Conservation (phyloP, 108 stramenopile genomes). For the Cyclotella distinguenda region DNA sequence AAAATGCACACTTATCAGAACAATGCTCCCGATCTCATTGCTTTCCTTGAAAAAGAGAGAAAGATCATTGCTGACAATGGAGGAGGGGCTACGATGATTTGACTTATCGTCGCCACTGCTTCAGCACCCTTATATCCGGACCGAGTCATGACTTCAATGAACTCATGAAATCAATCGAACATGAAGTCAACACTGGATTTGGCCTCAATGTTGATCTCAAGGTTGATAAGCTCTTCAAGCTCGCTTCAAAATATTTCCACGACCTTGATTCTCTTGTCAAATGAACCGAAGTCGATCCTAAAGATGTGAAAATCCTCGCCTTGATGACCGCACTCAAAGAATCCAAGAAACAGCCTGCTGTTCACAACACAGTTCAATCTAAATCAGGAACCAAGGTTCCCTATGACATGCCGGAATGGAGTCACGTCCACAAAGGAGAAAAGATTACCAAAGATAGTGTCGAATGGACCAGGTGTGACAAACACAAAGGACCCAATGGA, state of each 20-base stretch:
- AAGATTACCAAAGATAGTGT: background rate
- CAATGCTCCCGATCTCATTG: background rate
- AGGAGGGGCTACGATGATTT: background rate
- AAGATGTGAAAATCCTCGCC: too few relatives aligned
- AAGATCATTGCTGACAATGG: background rate
- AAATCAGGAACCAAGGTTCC: background rate
- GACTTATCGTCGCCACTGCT: background rate
- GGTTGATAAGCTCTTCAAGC: background rate
- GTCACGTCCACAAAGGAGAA: background rate
- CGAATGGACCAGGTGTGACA: background rate
- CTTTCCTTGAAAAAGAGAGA: background rate
- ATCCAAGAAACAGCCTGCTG: too few relatives aligned
- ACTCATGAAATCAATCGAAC: background rate
- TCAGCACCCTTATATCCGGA: background rate
- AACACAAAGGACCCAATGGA: background rate
- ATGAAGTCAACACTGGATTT: slow-evolving; percentile 4
- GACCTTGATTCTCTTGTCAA: background rate
- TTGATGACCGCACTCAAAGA: background rate
- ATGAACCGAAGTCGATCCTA: background rate
- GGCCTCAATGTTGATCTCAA: background rate
- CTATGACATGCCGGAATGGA: background rate
- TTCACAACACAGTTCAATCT: too few relatives aligned
- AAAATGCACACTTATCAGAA: background rate
- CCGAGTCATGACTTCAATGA: slow-evolving; percentile 7
- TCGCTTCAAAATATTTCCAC: background rate